Evolutionary conservation across 1,284 basidiomycete species (phyloP), one percentile per base, ranked within the genome.

Genomic region (Rhodofomes roseus): DNA sequence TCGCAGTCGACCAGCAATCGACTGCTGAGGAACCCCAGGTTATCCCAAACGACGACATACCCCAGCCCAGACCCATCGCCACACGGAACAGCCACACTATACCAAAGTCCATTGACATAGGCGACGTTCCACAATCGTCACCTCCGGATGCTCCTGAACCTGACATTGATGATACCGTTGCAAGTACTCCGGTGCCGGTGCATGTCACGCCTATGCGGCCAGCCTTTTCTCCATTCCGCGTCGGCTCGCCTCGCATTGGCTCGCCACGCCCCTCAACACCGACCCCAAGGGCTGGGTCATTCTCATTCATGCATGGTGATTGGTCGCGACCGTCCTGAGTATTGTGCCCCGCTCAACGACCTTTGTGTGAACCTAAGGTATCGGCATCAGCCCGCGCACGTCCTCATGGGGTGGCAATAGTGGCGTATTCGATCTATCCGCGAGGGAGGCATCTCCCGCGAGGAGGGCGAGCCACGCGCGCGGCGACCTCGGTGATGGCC

Each of bases 241-340:
- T 52, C 27, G 50, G 50, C 14, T 34, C 31, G 2, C 50, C 50
- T 4, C 29, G 50, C 31, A 52, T 62, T 46, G 61, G 56, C 43
- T 55, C 65, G 2, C 62, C 60, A 20, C 68, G 70, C 27, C 54
- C 65, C 5, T 65, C 66, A 25, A 71, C 69, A 14, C 73, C 66
- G 40, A 71, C 72, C n/a, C 69, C 66, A 16, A 62, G 69, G 36
- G 64, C 69, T 56, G 70, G 71, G 43, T 64, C 66, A 56, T 65
- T 56, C 60, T 44, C 39, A 12, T 48, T 69, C 60, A 68, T 74
- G 66, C 75, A 76, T 61, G 73, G 74, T 75, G 69, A 71, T 67
- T 71, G 66, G 57, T 65, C 62, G 55, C 51, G 60, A 55, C 62
- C 51, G 57, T 66, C 65, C 62, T 66, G 63, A 65, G 60, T 62